Conservation (phyloP, 148 eudicot genomes). For the Cornus controversa region DNA sequence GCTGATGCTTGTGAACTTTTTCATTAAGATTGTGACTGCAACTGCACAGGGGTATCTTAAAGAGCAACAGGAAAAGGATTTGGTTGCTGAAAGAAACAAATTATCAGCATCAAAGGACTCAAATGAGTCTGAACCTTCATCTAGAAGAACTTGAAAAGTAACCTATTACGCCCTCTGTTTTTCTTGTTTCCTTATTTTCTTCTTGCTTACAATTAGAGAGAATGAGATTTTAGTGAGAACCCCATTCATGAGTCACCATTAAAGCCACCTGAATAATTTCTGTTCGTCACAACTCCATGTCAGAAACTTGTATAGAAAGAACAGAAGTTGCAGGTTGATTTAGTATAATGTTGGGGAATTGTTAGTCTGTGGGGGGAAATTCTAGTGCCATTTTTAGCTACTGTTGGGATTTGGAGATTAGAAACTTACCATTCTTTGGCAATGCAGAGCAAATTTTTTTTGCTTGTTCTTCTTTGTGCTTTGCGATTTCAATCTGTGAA, state of each 20-base stretch:
- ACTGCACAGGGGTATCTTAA: slow-evolving; percentile 47
- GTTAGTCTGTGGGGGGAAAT: not conserved
- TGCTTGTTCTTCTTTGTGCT: not conserved
- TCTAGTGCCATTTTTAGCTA: too few relatives aligned
- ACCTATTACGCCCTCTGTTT: not conserved
- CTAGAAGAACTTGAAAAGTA: not conserved
- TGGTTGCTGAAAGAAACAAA: slow-evolving; percentile 23
- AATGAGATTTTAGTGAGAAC: not conserved
- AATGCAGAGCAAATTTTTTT: not conserved
- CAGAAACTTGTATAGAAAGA: not conserved
- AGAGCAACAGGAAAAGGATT: slow-evolving; percentile 41
- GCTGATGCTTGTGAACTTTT: slow-evolving; percentile 50
- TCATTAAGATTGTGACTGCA: slow-evolving; percentile 48
- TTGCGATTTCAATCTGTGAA: not conserved
- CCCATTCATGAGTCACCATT: not conserved
- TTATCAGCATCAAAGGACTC: slow-evolving; percentile 22
- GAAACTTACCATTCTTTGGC: not conserved
- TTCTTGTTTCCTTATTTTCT: not conserved
- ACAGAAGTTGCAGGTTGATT: not conserved
- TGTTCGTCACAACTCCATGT: not conserved
- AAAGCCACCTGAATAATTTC: not conserved
- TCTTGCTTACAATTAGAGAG: not conserved
- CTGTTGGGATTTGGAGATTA: not conserved
- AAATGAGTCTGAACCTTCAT: not conserved
- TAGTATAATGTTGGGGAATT: not conserved